Percentiles rank a stretch among this genome's conserved stretches.
phyloP scores from a whole-genome alignment of 2,329 filamentous ascomycete genomes.

The Cladophialophora yegresii region DNA sequence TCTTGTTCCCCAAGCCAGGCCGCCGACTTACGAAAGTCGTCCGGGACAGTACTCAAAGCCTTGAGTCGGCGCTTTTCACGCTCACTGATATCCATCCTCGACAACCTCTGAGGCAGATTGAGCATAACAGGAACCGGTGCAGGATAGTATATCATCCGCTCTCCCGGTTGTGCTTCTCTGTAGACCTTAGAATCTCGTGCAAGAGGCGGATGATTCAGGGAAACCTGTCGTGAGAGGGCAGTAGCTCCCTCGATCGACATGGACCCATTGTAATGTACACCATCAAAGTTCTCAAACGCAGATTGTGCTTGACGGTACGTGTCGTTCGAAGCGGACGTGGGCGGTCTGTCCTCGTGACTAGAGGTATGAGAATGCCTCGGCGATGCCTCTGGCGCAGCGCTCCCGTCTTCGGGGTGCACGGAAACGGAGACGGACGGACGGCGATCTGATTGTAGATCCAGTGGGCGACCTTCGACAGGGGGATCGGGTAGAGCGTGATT shows the following conservation, averaged over 20 bases:
- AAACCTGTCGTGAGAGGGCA: conserved; percentile 40
- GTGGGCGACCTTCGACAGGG: conserved; percentile 41
- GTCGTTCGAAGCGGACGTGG: conserved; percentile 48
- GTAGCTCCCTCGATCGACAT: conserved; percentile 35
- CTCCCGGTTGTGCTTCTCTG: conserved; percentile 57
- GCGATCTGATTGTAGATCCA: conserved; percentile 32
- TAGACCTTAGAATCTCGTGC: conserved; percentile 45
- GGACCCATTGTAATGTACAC: conserved; percentile 48
- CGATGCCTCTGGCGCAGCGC: conserved; percentile 11
- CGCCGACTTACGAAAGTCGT: conserved; percentile 57
- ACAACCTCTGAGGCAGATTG: conserved; percentile 85
- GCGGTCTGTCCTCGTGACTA: conserved; percentile 39
- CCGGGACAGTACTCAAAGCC: conserved; percentile 65
- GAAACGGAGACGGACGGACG: conserved; percentile 26
- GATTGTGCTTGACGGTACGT: conserved; percentile 47
- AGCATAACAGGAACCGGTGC: conserved; percentile 92
- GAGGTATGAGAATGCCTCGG: conserved; percentile 16
- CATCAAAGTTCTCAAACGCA: conserved; percentile 54
- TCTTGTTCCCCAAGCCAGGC: conserved; percentile 46
- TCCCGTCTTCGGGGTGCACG: conserved; percentile 25
- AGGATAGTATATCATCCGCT: conserved; percentile 91
- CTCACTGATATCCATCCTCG: conserved; percentile 65
- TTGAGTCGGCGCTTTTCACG: conserved; percentile 73
- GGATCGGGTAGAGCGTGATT: conserved; percentile 46
- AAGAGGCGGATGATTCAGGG: conserved; percentile 46